phyloP scores from a whole-genome alignment of 805 yeast species.

The Sungouiozyma ichnusensis region DNA sequence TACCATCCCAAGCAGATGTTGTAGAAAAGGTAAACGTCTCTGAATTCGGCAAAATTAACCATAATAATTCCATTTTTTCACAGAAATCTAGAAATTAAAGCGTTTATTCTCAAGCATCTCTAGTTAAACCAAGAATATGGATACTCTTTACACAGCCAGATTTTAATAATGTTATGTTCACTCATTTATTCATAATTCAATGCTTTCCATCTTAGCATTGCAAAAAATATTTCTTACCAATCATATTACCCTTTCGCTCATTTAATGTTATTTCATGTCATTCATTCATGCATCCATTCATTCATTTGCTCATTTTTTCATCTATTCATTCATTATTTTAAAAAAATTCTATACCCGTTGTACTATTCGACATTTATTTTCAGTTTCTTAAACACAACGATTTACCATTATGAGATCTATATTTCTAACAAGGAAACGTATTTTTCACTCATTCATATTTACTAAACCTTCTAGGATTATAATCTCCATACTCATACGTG shows the following conservation, averaged over 20 bases:
- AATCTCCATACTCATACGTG: no score
- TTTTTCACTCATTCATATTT: background rate
- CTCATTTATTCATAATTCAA: background rate
- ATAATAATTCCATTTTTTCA: background rate
- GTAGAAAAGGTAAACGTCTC: background rate
- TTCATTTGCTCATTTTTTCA: background rate
- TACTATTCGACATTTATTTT: background rate
- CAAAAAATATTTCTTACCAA: slow-evolving; percentile 6
- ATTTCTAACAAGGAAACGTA: background rate
- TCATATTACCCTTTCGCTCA: slow-evolving; percentile 2
- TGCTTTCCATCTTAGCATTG: background rate
- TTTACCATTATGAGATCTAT: no score
- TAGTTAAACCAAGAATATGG: background rate
- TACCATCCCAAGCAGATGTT: background rate
- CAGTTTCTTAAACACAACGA: background rate
- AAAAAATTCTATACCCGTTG: background rate
- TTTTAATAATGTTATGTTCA: background rate
- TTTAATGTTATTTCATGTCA: no score
- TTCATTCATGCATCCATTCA: background rate
- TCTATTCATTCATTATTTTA: background rate
- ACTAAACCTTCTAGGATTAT: background rate
- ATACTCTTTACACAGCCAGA: background rate
- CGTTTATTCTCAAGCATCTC: no score
- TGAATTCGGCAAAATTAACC: background rate
- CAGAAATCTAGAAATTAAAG: background rate